Base-by-base conservation (phyloP, 2,329 filamentous ascomycete genomes). In the Lasiodiplodia gonubiensis region DNA sequence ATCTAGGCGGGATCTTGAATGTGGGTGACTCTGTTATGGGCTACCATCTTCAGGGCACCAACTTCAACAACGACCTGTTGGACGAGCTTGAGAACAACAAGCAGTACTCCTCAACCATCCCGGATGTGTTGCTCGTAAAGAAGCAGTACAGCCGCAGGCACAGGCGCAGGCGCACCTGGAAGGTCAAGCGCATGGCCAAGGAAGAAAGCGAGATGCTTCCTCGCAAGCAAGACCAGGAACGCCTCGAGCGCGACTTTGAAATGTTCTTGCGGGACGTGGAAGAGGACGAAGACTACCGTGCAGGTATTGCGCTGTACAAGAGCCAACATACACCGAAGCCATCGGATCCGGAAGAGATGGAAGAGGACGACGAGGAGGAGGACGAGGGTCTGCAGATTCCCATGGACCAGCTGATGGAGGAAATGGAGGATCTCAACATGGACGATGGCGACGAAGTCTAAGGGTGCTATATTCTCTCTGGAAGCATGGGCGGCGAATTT, bases 221-320 rank as follows among this genome's bases (percentile, higher is more conserved):
- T 42, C 90, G 92, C 83, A 93, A 97, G 82, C 85, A 92, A 68
- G 94, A 98, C 77, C 91, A 94, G 76, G 92, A 94, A 68, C 89
- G 89, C 70, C 89, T 97, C 83, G 94, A 98, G 77, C 88, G 90
- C 71, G 95, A 99, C 80, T 99, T 97, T 81, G 95, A 99, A 83
- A 88, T 94, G 87, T 99, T 99, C 88, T 83, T 99, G 84, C 90
- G 91, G 54, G 95, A 99, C 79, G 92, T 99, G 12, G 96, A 99
- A 81, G 94, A 98, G 77, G 95, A 99, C 78, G 86, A 91, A 64
- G 95, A 99, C 75, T 85, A 97, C 72, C 86, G 95, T 66, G 87
- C 89, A 52, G 93, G 93, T 1, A 83, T 99, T 76, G 92, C 92
- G 54, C 79, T 99, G 74, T 99, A 97, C 83, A 97, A 94, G 77